Evolutionary conservation across 1,139 yeast species (phyloP), one percentile per base, ranked within the genome.

Genomic region (Saccharomycopsis crataegensis): DNA sequence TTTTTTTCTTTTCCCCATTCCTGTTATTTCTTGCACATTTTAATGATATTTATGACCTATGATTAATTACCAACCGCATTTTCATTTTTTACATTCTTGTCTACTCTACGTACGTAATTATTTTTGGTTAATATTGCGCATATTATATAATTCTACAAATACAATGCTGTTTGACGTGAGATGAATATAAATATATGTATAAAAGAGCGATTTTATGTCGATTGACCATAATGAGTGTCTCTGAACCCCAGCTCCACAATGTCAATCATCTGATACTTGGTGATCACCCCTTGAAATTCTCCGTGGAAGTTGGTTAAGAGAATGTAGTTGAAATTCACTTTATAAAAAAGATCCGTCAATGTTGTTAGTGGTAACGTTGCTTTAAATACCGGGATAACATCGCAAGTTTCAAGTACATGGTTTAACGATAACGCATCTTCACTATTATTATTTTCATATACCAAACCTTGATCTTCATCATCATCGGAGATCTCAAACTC

Each of bases 291-390:
- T 40, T 57, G 58, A 28, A 67, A 62, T 5, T 54, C 50, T 1
- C 60, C 62, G 8, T 51, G 41, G 11, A 11, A 46, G 51, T 44
- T 58, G 48, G 34, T 51, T 28, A 49, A 50, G 53, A 60, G 32
- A 56, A 50, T 45, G 64, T 48, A 40, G 61, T 59, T 9, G 60
- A 59, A 28, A 63, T 63, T 63, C 59, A 69, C 52, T 50, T 65
- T 63, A 46, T 65, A 65, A 51, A 69, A 62, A 31, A 68, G 57
- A 45, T 67, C 66, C 52, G 66, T 67, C 1, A 62, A 64, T 1
- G 70, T 65, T 22, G 66, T 53, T 22, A 67, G 55, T 22, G 64
- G 58, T 38, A 62, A 56, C 3, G 59, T 16, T 7, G 49, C 53
- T 5, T 63, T 52, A 16, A 62, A 60, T 6, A 68, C 63, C 0